phyloP scores from a whole-genome alignment of 1,284 basidiomycete genomes.

The Termitomyces sp. region DNA sequence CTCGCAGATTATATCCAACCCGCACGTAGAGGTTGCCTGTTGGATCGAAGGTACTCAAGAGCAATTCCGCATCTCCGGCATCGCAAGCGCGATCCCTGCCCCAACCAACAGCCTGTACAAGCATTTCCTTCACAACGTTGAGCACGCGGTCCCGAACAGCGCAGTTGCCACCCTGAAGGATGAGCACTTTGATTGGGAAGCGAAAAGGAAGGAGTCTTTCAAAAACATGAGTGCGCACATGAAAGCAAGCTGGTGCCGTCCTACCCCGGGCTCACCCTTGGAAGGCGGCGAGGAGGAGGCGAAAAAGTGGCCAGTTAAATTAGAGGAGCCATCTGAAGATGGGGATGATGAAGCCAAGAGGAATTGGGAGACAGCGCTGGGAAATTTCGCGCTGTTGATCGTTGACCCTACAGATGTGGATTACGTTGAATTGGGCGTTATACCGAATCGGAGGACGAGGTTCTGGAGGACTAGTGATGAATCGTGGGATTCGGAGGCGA shows the following conservation, averaged over 20 bases:
- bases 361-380: conserved; percentile 45
- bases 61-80: conserved; percentile 56
- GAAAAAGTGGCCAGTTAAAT: conserved; percentile 46
- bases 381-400: conserved; percentile 60
- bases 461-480: conserved; percentile 39
- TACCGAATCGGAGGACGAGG: conserved; percentile 50
- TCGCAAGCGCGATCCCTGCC: conserved; percentile 40
- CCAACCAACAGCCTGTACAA: conserved; percentile 29
- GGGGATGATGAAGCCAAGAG: conserved; percentile 37
- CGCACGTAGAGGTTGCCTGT: conserved; percentile 50
- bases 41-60: conserved; percentile 52
- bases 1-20: conserved; percentile 39
- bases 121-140: conserved; percentile 24
- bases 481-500: conserved; percentile 47
- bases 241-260: conserved; percentile 63
- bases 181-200: conserved; percentile 58
- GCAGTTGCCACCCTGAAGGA: conserved; percentile 33
- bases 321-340: conserved; percentile 36
- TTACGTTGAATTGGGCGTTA: conserved; percentile 48
- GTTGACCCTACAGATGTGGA: conserved; percentile 63
- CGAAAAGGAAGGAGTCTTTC: conserved; percentile 47
- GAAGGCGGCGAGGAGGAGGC: conserved; percentile 46
- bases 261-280: conserved; percentile 48
- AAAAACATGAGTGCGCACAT: conserved; percentile 47
- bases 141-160: conserved; percentile 16